Base-by-base conservation (phyloP, 768 basidiomycete species). In the Crepidotus variabilis region DNA sequence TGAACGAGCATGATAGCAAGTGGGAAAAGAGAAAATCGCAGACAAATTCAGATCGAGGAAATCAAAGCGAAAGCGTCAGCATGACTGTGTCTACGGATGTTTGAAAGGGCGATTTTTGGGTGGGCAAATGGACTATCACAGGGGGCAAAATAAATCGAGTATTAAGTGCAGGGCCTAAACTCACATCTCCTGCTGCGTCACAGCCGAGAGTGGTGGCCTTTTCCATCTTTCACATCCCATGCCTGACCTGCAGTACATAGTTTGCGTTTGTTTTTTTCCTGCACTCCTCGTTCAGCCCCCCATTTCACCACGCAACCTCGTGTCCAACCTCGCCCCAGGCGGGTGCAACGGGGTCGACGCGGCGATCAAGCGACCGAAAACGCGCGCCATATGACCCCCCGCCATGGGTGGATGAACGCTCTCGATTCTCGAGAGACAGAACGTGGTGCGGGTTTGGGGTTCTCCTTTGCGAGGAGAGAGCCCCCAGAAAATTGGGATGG, bases 401-500 rank as follows among this genome's bases (percentile, higher is more conserved):
- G 80, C 81, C 78, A 74, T 81, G 80, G 87, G 79, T 82, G 81
- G 87, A 81, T 85, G 88, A 85, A 87, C 87, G 85, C 83, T 74
- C 88, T 83, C 83, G 86, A 84, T 81, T 80, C 67, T 85, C 85
- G 81, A 86, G 83, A 80, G 77, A 77, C 82, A 70, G 77, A 28
- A 78, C 89, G 85, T 78, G 83, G 84, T 78, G 80, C 83, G 89
- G 90, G 92, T 82, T 92, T 88, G 90, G 90, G 90, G 91, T 92
- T 93, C 92, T 80, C 89, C 89, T 84, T 83, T 77, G 73, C 82
- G 77, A 80, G 90, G 90, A 90, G 90, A 93, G 91, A 92, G 90
- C 92, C 92, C 91, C 90, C 87, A 92, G 92, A 93, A 93, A 92
- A 88, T 90, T 88, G 88, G 91, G 86, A 85, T 86, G 80, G 86